Conservation (phyloP, 768 basidiomycete genomes). For the Melanogaster broomeanus region DNA sequence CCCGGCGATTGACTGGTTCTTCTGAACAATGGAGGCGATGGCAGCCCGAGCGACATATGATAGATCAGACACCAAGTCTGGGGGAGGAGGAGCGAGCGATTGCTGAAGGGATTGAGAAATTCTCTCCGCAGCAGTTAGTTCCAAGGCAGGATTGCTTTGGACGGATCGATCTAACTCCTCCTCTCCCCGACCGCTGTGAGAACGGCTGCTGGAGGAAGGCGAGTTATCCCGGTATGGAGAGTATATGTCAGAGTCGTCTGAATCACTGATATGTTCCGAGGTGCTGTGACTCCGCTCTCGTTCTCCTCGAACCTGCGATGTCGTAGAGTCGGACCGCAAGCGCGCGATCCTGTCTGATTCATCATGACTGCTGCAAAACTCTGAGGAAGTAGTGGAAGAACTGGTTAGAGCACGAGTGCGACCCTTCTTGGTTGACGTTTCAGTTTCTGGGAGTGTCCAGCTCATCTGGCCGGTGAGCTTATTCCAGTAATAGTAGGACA, state of each 20-base stretch:
- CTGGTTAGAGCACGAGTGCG: conserved; percentile 35
- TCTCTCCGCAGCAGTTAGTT: conserved; percentile 66
- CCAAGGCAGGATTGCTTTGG: conserved; percentile 29
- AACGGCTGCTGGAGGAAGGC: conserved; percentile 31
- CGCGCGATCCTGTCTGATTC: conserved; percentile 24
- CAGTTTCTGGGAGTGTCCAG: conserved; percentile 65
- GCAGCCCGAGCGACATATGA: conserved; percentile 57
- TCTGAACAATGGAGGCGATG: conserved; percentile 59
- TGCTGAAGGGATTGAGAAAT: conserved; percentile 68
- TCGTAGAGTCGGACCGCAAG: conserved; percentile 37
- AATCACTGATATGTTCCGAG: conserved; percentile 60
- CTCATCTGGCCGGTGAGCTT: conserved; percentile 63
- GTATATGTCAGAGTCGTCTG: conserved; percentile 70
- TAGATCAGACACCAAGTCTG: conserved; percentile 61
- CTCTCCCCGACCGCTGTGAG: conserved; percentile 29
- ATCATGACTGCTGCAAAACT: conserved; percentile 20
- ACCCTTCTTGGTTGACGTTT: conserved; percentile 27
- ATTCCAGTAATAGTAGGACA: conserved; percentile 80
- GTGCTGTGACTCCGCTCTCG: conserved; percentile 32
- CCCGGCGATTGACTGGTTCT: conserved; percentile 53
- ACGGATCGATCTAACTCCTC: conserved; percentile 12
- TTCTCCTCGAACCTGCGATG: conserved; percentile 26
- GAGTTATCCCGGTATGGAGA: conserved; percentile 35
- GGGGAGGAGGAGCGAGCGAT: conserved; percentile 55
- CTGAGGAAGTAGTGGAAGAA: conserved; percentile 36